phyloP scores from a whole-genome alignment of 1,139 yeast species.

The Yamadazyma diddensiae region DNA sequence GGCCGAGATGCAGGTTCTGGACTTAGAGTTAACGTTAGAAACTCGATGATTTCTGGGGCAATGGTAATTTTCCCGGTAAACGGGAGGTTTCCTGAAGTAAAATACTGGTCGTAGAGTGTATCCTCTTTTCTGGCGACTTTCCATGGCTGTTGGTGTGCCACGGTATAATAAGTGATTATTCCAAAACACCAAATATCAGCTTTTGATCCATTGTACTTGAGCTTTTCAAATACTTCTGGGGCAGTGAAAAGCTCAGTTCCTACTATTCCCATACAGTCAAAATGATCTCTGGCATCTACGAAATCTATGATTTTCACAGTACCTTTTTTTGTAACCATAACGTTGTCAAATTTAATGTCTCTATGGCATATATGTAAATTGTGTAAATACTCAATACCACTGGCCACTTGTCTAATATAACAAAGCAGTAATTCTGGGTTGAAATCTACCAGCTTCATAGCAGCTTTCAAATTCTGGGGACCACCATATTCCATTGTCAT shows the following conservation, averaged over 20 bases:
- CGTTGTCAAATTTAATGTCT: conserved; percentile 41
- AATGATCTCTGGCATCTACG: conserved; percentile 17
- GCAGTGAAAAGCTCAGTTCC: conserved; percentile 48
- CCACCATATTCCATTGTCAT: conserved; percentile 35
- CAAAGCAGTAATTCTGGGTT: conserved; percentile 22
- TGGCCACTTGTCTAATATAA: conserved; percentile 32
- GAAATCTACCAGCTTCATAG: conserved; percentile 13
- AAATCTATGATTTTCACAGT: conserved; percentile 40
- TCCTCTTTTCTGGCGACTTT: conserved; percentile 14
- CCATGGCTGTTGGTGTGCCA: conserved; percentile 34
- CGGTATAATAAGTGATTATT: conserved; percentile 34
- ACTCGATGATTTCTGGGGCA: too few relatives aligned
- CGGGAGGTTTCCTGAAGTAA: not conserved
- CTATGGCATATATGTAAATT: conserved; percentile 32
- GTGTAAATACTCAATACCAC: conserved; percentile 35
- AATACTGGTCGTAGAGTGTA: conserved; percentile 3
- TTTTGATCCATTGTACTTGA: conserved; percentile 39
- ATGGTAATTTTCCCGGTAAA: too few relatives aligned
- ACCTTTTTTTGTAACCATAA: conserved; percentile 27
- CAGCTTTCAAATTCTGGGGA: conserved; percentile 18
- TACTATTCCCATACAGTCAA: conserved; percentile 39
- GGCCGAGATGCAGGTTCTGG: too few relatives aligned
- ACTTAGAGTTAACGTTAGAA: too few relatives aligned
- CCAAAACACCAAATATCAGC: conserved; percentile 54
- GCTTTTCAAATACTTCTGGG: conserved; percentile 40